phyloP scores from a whole-genome alignment of 2,329 filamentous ascomycete genomes.

The Acrodontium crateriforme region DNA sequence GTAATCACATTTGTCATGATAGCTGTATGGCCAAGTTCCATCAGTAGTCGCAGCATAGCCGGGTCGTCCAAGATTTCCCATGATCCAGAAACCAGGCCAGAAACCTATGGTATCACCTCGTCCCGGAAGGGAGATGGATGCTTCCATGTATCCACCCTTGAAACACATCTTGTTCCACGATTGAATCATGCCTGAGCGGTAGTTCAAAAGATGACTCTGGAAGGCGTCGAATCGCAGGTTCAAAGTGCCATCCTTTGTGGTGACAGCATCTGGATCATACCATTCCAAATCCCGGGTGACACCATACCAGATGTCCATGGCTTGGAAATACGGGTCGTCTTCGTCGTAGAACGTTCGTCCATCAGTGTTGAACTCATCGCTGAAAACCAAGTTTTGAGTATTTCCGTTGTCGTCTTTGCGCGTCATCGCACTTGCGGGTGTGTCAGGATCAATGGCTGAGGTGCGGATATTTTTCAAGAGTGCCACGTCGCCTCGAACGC shows the following conservation, averaged over 20 bases:
- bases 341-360: constrained; percentile 58
- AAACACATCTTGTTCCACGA: constrained; percentile 64
- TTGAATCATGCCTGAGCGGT: constrained; percentile 60
- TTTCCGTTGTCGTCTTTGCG: constrained; percentile 46
- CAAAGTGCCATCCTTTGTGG: constrained; percentile 47
- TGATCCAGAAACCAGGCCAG: constrained; percentile 65
- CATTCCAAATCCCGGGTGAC: constrained; percentile 56
- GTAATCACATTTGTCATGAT: constrained; percentile 52
- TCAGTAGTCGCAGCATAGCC: constrained; percentile 58
- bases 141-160: constrained; percentile 56
- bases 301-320: constrained; percentile 58
- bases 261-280: constrained; percentile 21
- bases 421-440: constrained; percentile 42
- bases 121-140: constrained; percentile 56
- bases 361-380: constrained; percentile 56
- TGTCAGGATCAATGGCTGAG: constrained; percentile 54
- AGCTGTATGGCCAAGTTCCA: constrained; percentile 62
- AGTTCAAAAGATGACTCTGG: constrained; percentile 50
- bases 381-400: constrained; percentile 50
- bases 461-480: constrained; percentile 47
- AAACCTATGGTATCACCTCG: constrained; percentile 53
- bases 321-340: constrained; percentile 56
- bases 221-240: constrained; percentile 53
- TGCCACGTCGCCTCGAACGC: constrained; percentile 34
- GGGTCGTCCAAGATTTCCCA: constrained; percentile 58